Evolutionary conservation across 169 alveolate genomes (phyloP).

Genomic region (Cryptosporidium parvum): DNA sequence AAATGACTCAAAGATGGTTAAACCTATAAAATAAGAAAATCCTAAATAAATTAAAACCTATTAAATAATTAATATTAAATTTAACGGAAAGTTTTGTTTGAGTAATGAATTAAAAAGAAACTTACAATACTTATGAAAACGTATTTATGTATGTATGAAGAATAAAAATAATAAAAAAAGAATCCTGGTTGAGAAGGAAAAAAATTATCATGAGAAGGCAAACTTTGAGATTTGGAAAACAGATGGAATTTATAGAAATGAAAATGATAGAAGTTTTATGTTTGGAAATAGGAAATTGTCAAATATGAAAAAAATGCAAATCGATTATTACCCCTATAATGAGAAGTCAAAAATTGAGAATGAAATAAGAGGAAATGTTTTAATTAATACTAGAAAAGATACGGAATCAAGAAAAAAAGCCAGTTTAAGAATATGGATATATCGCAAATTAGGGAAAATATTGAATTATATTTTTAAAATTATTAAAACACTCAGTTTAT

Average conservation of each 20-base stretch:
- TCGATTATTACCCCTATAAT: not conserved
- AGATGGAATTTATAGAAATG: not conserved
- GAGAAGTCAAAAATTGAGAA: not conserved
- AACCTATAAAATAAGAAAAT: conserved; percentile 8
- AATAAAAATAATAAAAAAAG: not conserved
- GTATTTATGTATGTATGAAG: not conserved
- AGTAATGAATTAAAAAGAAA: not conserved
- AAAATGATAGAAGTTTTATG: not conserved
- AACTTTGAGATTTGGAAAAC: not conserved
- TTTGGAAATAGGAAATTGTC: conserved; percentile 10
- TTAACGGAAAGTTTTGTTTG: not conserved
- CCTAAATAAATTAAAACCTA: not conserved
- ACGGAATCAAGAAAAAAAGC: not conserved
- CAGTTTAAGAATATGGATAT: not conserved
- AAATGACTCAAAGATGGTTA: not conserved
- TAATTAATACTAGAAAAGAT: not conserved
- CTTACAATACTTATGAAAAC: too few species aligned
- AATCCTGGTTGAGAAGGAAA: not conserved
- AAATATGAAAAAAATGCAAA: not conserved
- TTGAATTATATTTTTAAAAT: not conserved
- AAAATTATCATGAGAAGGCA: too few species aligned
- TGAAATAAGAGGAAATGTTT: not conserved
- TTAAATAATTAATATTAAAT: too few species aligned
- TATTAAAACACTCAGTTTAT: not conserved
- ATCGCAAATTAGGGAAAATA: not conserved